These are phyloP conservation scores for Staphylotrichum longicolle DNA, from an alignment of 495 filamentous ascomycete species.

Conservation along the genomic window DNA sequence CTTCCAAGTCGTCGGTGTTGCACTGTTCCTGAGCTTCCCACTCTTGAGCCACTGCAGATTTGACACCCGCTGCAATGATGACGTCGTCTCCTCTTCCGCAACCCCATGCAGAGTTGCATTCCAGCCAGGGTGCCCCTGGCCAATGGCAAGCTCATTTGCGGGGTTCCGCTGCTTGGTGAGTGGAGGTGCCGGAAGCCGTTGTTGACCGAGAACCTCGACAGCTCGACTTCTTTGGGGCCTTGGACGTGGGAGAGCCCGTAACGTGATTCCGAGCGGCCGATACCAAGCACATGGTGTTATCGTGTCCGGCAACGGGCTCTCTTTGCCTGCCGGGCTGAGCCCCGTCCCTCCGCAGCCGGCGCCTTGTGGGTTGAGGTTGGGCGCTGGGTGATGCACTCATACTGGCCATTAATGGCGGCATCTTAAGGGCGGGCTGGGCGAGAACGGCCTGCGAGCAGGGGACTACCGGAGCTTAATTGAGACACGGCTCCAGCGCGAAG, in stretches of 20 bases:
- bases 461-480: conserved; percentile 1
- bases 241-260: not conserved
- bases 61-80: not conserved
- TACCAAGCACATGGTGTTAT: not conserved
- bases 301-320: conserved; percentile 1
- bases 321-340: not conserved
- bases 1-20: too few species aligned
- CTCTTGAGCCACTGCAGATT: too few species aligned
- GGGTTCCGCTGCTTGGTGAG: not conserved
- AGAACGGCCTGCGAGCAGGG: not conserved
- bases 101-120: conserved; percentile 6
- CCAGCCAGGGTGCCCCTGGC: not conserved
- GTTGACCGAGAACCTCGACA: too few species aligned
- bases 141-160: not conserved
- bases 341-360: not conserved
- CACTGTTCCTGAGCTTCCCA: not conserved
- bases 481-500: conserved; percentile 1
- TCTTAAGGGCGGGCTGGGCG: not conserved
- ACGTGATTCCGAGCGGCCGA: not conserved
- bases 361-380: not conserved
- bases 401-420: conserved; percentile 7
- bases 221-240: too few species aligned
- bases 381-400: conserved; percentile 4
- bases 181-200: not conserved
- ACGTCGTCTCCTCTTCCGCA: not conserved